These are phyloP conservation scores for Corynascus novoguineensis DNA, from an alignment of 495 filamentous ascomycete genomes.

Conservation along the genomic window DNA sequence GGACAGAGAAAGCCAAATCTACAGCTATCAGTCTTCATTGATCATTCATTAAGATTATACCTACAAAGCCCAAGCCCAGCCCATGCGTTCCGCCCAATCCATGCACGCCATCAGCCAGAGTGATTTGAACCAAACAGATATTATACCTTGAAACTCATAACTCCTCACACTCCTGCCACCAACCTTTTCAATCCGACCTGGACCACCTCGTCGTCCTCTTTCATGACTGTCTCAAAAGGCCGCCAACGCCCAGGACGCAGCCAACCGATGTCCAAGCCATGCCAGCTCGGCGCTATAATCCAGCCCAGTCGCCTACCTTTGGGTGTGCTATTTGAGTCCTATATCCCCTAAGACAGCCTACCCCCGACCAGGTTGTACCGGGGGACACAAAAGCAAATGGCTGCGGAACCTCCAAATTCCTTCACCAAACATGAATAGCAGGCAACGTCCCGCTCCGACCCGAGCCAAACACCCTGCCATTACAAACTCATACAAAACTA, in stretches of 20 bases:
- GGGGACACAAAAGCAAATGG: no score
- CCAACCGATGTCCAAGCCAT: conserved; percentile 4
- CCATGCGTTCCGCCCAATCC: not conserved
- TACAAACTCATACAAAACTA: not conserved
- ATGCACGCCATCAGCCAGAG: not conserved
- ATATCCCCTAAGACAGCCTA: not conserved
- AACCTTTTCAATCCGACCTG: not conserved
- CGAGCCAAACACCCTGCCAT: not conserved
- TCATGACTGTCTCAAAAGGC: not conserved
- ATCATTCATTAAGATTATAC: conserved; percentile 13
- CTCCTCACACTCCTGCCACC: conserved; percentile 2
- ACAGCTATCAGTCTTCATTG: not conserved
- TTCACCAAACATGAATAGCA: not conserved
- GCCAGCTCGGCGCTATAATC: not conserved
- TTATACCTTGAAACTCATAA: not conserved
- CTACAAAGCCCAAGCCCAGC: not conserved
- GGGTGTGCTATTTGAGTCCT: not conserved
- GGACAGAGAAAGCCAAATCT: not conserved
- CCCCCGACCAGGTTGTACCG: no score
- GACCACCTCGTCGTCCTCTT: not conserved
- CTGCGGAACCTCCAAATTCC: not conserved
- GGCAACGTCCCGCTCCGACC: not conserved
- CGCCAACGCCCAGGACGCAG: not conserved
- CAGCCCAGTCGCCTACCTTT: not conserved
- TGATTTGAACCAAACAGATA: conserved; percentile 1